A percentile compares a stretch with the other conserved stretches of the same genome.
Conservation (phyloP, 2,329 filamentous ascomycete genomes). For the Colletotrichum phormii region DNA sequence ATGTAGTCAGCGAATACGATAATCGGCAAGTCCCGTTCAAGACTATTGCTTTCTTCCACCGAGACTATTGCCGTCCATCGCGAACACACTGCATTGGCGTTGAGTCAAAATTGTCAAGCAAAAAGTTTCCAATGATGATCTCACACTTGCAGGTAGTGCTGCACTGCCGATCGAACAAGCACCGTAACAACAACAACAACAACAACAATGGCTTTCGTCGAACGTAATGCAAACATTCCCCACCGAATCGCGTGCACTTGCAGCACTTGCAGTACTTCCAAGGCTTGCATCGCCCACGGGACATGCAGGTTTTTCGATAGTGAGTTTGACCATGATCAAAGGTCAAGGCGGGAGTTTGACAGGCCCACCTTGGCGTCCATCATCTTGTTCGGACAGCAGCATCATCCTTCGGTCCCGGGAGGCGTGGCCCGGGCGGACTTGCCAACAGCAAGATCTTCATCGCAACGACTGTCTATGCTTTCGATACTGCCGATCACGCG, state of each 20-base stretch:
- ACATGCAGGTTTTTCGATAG: background rate
- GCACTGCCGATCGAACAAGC: constrained; percentile 4
- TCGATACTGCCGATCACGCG: constrained; percentile 3
- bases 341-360: constrained; percentile 27
- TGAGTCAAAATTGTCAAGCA: background rate
- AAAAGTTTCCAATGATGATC: constrained; percentile 9
- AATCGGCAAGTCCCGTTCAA: background rate
- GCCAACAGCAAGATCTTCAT: background rate
- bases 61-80: background rate
- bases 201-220: background rate
- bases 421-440: background rate
- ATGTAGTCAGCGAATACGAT: background rate
- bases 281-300: background rate
- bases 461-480: background rate
- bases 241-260: background rate
- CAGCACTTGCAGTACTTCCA: background rate
- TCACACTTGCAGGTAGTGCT: constrained; percentile 11
- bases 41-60: background rate
- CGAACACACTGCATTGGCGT: background rate
- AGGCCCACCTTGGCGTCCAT: constrained; percentile 19
- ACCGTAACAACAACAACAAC: background rate
- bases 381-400: constrained; percentile 6
- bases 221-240: background rate
- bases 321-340: constrained; percentile 21
- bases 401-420: constrained; percentile 11